phyloP scores from a whole-genome alignment of 2,329 filamentous ascomycete genomes.

The Fusarium nisikadoi region DNA sequence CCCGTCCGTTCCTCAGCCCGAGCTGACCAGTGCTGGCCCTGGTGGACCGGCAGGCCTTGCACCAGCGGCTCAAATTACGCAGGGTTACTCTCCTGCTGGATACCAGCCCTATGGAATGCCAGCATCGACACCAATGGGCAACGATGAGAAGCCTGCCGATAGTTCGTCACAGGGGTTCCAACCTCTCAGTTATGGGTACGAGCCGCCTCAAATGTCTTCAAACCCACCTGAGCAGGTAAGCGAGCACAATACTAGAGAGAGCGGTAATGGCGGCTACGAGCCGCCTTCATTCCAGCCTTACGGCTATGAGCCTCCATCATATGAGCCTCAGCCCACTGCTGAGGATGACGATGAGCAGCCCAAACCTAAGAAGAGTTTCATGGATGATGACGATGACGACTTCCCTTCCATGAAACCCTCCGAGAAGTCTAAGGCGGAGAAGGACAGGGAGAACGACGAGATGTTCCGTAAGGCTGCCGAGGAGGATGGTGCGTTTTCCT shows the following conservation, averaged over 20 bases:
- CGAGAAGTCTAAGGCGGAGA: slow-evolving; percentile 72
- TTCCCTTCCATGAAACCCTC: slow-evolving; percentile 62
- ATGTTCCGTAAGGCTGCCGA: slow-evolving; percentile 87
- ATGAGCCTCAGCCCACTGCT: slow-evolving; percentile 60
- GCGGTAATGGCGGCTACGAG: slow-evolving; percentile 62
- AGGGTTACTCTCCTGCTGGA: slow-evolving; percentile 28
- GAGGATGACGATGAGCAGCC: slow-evolving; percentile 59
- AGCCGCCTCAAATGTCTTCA: slow-evolving; percentile 55
- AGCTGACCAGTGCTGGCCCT: slow-evolving; percentile 12
- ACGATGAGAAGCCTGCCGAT: slow-evolving; percentile 24
- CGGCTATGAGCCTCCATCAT: slow-evolving; percentile 66
- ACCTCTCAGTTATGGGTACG: slow-evolving; percentile 62
- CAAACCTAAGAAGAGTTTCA: slow-evolving; percentile 77
- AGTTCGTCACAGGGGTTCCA: slow-evolving; percentile 53
- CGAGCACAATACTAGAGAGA: slow-evolving; percentile 41
- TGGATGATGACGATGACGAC: slow-evolving; percentile 85
- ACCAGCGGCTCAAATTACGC: slow-evolving; percentile 42
- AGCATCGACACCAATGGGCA: slow-evolving; percentile 24
- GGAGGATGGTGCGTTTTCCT: slow-evolving; percentile 68
- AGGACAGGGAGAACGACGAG: slow-evolving; percentile 84
- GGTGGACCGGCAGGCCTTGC: slow-evolving; percentile 32
- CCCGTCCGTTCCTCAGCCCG: slow-evolving; percentile 29
- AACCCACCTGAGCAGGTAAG: slow-evolving; percentile 29
- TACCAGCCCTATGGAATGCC: slow-evolving; percentile 48
- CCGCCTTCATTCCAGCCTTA: slow-evolving; percentile 71